phyloP scores from a whole-genome alignment of 768 basidiomycete genomes.

The Daedalea quercina region DNA sequence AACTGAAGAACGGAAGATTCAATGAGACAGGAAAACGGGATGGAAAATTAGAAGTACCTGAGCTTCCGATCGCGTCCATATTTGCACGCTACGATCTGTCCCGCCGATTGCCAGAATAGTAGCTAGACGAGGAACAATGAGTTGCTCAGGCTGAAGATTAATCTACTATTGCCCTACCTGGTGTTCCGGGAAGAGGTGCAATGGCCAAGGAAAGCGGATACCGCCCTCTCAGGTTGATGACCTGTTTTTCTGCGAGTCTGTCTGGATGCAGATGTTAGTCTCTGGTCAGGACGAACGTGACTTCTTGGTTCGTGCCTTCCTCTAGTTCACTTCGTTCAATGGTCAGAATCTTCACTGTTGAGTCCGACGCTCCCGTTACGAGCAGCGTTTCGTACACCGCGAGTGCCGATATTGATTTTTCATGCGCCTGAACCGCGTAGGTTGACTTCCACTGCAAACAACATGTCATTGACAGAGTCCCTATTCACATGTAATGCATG shows the following conservation, averaged over 20 bases:
- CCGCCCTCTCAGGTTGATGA: conserved; percentile 55
- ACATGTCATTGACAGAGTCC: conserved; percentile 14
- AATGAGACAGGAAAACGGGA: not conserved
- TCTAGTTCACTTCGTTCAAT: conserved; percentile 17
- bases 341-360: conserved; percentile 70
- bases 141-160: not conserved
- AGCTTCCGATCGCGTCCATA: conserved; percentile 66
- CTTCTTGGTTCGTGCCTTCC: conserved; percentile 1
- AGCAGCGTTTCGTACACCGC: conserved; percentile 42
- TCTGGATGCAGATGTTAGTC: conserved; percentile 1
- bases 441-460: conserved; percentile 50
- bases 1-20: conserved; percentile 38
- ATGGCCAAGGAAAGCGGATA: conserved; percentile 72
- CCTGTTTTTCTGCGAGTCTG: conserved; percentile 38
- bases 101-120: conserved; percentile 72
- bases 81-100: conserved; percentile 75
- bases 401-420: conserved; percentile 63
- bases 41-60: conserved; percentile 30
- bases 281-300: conserved; percentile 1
- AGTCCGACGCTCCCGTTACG: conserved; percentile 81
- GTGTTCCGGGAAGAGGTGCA: conserved; percentile 55
- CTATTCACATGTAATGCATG: conserved; percentile 28
- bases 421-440: conserved; percentile 50
- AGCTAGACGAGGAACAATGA: conserved; percentile 27
- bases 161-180: conserved; percentile 39